phyloP scores from a whole-genome alignment of 192 early-diverging fungal genomes.

The Cladochytrium replicatum region DNA sequence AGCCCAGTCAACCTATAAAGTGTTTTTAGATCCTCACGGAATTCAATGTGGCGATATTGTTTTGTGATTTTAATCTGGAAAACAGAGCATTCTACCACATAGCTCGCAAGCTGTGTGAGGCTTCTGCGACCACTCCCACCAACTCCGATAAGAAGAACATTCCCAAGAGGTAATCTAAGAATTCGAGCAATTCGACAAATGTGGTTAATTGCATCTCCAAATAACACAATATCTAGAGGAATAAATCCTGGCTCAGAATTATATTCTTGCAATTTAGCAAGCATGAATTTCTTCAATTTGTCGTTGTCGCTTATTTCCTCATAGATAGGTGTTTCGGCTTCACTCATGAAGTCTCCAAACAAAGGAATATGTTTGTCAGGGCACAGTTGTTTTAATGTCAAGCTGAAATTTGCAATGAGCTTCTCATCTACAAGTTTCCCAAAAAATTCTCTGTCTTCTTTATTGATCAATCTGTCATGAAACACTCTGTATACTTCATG shows the following conservation, averaged over 20 bases:
- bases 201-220: conserved; percentile 48
- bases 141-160: conserved; percentile 46
- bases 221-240: conserved; percentile 43
- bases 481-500: conserved; percentile 48
- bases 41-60: conserved; percentile 44
- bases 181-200: conserved; percentile 49
- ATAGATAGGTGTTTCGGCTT: conserved; percentile 32
- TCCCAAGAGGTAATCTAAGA: conserved; percentile 38
- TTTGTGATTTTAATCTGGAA: conserved; percentile 56
- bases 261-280: conserved; percentile 45
- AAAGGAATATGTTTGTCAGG: conserved; percentile 36
- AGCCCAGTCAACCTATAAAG: conserved; percentile 39
- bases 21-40: conserved; percentile 46
- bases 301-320: conserved; percentile 37
- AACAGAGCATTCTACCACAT: conserved; percentile 37
- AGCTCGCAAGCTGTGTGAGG: conserved; percentile 39
- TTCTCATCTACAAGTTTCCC: conserved; percentile 45
- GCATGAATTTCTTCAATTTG: conserved; percentile 39
- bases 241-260: conserved; percentile 42
- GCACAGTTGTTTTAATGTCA: conserved; percentile 34
- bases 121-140: conserved; percentile 44
- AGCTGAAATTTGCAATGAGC: conserved; percentile 32
- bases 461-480: conserved; percentile 41
- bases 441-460: conserved; percentile 39
- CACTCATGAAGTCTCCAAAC: conserved; percentile 46